Conservation (phyloP, 2,329 filamentous ascomycete genomes). For the Aureobasidium pullulans region DNA sequence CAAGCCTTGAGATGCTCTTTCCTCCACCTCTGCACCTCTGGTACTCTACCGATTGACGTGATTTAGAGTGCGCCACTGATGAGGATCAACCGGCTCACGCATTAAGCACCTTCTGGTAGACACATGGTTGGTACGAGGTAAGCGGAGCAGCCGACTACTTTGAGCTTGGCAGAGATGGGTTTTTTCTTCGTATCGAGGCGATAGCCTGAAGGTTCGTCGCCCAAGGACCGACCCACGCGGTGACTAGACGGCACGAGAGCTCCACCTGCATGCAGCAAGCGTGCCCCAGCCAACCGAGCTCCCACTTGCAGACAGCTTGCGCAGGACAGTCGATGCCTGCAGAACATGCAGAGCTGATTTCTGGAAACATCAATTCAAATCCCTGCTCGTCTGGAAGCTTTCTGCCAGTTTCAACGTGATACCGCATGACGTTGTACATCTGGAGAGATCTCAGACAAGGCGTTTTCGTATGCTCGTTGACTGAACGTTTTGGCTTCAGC, state of each 20-base stretch:
- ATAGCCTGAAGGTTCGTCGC: conserved; percentile 5
- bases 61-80: conserved; percentile 12
- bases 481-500: not conserved
- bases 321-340: not conserved
- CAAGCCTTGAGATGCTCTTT: conserved; percentile 3
- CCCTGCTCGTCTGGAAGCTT: not conserved
- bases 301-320: not conserved
- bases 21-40: not conserved
- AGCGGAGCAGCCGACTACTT: conserved; percentile 7
- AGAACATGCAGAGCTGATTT: not conserved
- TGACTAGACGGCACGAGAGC: conserved; percentile 3
- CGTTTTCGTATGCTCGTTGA: conserved; percentile 13
- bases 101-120: not conserved
- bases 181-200: conserved; percentile 9
- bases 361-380: not conserved
- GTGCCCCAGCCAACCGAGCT: conserved; percentile 12
- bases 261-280: conserved; percentile 12
- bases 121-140: not conserved
- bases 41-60: conserved; percentile 14
- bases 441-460: not conserved
- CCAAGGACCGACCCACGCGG: conserved; percentile 1
- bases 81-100: conserved; percentile 9
- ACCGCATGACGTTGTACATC: not conserved
- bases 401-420: not conserved
- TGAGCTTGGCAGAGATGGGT: not conserved